Evolutionary conservation across 2,329 filamentous ascomycete species (phyloP), one percentile per base, ranked within the genome.

Genomic region (Botryotinia globosa): DNA sequence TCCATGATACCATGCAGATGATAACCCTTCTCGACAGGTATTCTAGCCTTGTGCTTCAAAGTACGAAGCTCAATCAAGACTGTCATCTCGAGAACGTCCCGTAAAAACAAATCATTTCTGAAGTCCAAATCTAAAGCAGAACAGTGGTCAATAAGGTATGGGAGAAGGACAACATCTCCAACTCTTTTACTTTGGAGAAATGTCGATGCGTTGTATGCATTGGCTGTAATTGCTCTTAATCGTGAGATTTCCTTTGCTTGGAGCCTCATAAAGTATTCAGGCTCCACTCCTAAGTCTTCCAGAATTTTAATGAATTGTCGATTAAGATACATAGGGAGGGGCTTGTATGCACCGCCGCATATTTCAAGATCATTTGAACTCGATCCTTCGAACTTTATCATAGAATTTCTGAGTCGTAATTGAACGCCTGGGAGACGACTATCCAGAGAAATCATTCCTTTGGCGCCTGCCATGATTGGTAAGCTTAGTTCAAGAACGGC

Each of bases 1-100:
- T 97, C 94, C 88, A 96, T 92, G 68, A 97, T 85, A 0, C 94
- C 94, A 76, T 94, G 94, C 0, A 97, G 84, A 0, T 92, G 94
- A n/a, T 90, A 86, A 0, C 92, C 94, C 25, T 90, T 80, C 0
- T 86, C 81, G 0, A 97, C 87, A 0, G 88, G 90, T 48, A 97
- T 96, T 1, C 92, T 88, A 0, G 92, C 89, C 71, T 91, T 91
- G 81, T 96, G 90, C 80, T 97, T 97, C 54, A 97, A 82, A 42
- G 92, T 85, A 5, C 92, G 87, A 6, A 97, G 83, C 75, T 92
- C 90, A 1, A 87, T 84, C n/a, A 96, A 82, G 0, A 94, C 85
- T 12, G 90, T 85, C 14, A 92, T 86, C 77, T 96, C 91, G 0
- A 96, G 86, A 0, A 91, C 84, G 2, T 88, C 85, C n/a, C 88